phyloP scores from a whole-genome alignment of 306 rosid species.

The Inga laurina region DNA sequence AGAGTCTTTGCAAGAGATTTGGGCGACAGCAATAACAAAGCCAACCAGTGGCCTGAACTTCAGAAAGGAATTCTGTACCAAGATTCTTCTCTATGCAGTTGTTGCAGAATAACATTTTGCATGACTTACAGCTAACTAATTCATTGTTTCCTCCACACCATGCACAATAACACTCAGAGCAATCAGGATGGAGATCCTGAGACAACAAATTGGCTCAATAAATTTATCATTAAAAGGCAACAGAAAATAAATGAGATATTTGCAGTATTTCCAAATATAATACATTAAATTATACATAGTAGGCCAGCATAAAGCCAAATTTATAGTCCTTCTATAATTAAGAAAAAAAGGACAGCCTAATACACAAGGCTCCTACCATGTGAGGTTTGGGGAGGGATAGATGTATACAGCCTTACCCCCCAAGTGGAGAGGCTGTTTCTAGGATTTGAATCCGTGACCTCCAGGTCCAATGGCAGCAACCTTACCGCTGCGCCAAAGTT shows the following conservation, averaged over 20 bases:
- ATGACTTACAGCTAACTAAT: conserved; percentile 64
- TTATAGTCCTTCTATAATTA: background rate
- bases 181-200: conserved; percentile 70
- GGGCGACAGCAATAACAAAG: conserved; percentile 79
- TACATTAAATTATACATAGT: background rate
- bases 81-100: conserved; percentile 70
- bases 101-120: conserved; percentile 65
- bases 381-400: too few relatives aligned
- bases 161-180: conserved; percentile 62
- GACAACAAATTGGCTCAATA: conserved; percentile 35
- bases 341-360: too few relatives aligned
- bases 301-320: background rate
- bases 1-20: conserved; percentile 54
- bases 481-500: too few relatives aligned
- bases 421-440: too few relatives aligned
- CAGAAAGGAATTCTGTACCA: conserved; percentile 58
- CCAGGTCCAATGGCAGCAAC: too few relatives aligned
- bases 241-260: background rate
- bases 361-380: too few relatives aligned
- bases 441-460: too few relatives aligned
- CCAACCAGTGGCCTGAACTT: conserved; percentile 60
- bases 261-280: background rate
- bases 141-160: conserved; percentile 75
- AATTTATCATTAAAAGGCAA: conserved; percentile 24
- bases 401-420: too few relatives aligned